Evolutionary conservation across 495 filamentous ascomycete species (phyloP).

Genomic region (Bathelium albidoporum): DNA sequence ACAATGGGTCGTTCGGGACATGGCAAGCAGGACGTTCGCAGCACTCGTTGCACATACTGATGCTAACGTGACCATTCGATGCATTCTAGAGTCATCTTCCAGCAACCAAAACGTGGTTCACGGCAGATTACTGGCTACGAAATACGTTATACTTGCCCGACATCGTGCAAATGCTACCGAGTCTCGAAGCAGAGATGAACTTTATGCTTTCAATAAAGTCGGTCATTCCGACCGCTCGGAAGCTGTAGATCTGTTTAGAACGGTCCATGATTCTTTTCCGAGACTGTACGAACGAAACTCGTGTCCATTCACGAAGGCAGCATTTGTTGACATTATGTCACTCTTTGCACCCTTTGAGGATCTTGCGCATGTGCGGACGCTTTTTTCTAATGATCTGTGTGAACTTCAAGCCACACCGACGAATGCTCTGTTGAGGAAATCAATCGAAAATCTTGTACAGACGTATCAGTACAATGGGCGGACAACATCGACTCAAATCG

Average conservation of each 20-base stretch:
- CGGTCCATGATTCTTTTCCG: background rate
- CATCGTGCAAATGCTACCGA: background rate
- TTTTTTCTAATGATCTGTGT: background rate
- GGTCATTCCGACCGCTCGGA: background rate
- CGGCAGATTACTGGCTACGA: conserved; percentile 43
- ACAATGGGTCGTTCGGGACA: conserved; percentile 83
- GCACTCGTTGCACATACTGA: conserved; percentile 35
- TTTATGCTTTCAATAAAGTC: background rate
- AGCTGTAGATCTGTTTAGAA: background rate
- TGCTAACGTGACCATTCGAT: conserved; percentile 34
- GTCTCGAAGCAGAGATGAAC: background rate
- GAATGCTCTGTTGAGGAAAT: background rate
- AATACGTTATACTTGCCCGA: conserved; percentile 33
- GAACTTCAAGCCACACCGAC: background rate
- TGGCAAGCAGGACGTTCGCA: conserved; percentile 68
- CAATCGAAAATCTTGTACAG: background rate
- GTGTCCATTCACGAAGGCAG: conserved; percentile 26
- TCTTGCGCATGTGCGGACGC: background rate
- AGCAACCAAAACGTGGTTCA: conserved; percentile 55
- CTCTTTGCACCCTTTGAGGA: background rate
- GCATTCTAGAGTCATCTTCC: conserved; percentile 36
- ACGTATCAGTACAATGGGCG: background rate
- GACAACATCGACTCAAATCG: background rate
- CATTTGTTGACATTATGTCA: conserved; percentile 23
- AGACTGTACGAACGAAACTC: conserved; percentile 11